Base-by-base conservation (phyloP, 1,284 basidiomycete genomes). In the Pyrrhoderma noxium region DNA sequence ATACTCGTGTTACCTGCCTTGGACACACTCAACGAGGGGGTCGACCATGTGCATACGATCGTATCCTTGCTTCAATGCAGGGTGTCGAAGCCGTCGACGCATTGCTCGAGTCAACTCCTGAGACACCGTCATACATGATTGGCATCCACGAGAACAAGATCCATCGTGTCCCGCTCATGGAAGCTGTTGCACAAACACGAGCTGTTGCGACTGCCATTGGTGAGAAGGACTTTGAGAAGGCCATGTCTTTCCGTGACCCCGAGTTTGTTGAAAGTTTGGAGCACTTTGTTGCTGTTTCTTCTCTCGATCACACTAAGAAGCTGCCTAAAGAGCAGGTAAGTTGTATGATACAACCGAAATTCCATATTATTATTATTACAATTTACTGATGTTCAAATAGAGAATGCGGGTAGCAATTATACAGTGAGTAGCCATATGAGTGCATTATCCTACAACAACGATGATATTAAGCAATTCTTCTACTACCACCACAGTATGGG, bases 11-110 rank as follows among this genome's bases (percentile, higher is more conserved):
- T 7, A 99, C 96, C n/a, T 97, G 93, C 0, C 79, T 99, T 22
- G 95, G 96, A 22, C 96, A 99, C 70, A 96, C 91, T 0, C 95
- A 99, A 67, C 82, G 95, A 57, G 95, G 95, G 51, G 95, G 95
- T 3, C 77, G 82, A 56, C 95, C 95, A 0, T 94, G 91, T 60
- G 94, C 95, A 1, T 83, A 80, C 59, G 95, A 99, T 67, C 84
- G 96, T 38, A 90, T 97, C 60, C 64, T 98, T 67, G 94, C 95
- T 0, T 96, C 94, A 1, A 71, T 98, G 19, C 94, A 99, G 74
- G 94, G 93, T 53, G 80, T 94, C 43, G 91, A 97, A 63, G 95
- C 95, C 1, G 89, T 99, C 42, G 78, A 94, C 49, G 89, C 91
- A 1, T 74, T 99, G 21, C 74, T 98, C n/a, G 85, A 90, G 62